A percentile compares a stretch with the other conserved stretches of the same genome.
These are phyloP conservation scores for Styphnolobium japonicum DNA, from an alignment of 306 rosid species.

Conservation along the genomic window DNA sequence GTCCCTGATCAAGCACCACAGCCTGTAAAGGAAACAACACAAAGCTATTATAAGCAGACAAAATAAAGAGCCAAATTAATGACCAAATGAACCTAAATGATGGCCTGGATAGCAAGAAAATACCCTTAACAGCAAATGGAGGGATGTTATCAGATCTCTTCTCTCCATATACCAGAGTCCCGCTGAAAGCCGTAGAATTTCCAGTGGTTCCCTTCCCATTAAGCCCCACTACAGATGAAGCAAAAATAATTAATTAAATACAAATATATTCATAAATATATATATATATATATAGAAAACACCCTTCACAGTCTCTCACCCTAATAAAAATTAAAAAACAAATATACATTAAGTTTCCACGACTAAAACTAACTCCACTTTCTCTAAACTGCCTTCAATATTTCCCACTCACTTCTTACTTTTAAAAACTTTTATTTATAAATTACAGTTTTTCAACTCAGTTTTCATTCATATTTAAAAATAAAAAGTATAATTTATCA, in stretches of 20 bases:
- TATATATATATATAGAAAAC: background rate
- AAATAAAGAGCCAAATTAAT: background rate
- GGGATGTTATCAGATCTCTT: slow-evolving; percentile 82
- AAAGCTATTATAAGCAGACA: slow-evolving; percentile 13
- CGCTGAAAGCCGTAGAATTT: slow-evolving; percentile 76
- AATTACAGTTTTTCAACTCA: background rate
- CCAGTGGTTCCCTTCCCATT: slow-evolving; percentile 87
- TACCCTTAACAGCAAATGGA: slow-evolving; percentile 88
- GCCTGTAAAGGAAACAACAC: slow-evolving; percentile 55
- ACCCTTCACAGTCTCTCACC: background rate
- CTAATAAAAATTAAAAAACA: background rate
- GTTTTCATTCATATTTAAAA: background rate
- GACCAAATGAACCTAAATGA: slow-evolving; percentile 11
- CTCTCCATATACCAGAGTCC: slow-evolving; percentile 98
- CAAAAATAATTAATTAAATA: background rate
- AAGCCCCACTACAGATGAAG: slow-evolving; percentile 72
- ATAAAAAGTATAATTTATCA: background rate
- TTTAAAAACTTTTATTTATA: background rate
- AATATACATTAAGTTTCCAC: background rate
- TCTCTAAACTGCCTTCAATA: background rate
- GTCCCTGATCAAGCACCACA: slow-evolving; percentile 93
- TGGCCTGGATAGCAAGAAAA: slow-evolving; percentile 5
- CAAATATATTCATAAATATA: background rate
- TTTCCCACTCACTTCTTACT: background rate
- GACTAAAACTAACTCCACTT: background rate